Base-by-base conservation (phyloP, 2,329 filamentous ascomycete genomes). In the Fusarium foetens region DNA sequence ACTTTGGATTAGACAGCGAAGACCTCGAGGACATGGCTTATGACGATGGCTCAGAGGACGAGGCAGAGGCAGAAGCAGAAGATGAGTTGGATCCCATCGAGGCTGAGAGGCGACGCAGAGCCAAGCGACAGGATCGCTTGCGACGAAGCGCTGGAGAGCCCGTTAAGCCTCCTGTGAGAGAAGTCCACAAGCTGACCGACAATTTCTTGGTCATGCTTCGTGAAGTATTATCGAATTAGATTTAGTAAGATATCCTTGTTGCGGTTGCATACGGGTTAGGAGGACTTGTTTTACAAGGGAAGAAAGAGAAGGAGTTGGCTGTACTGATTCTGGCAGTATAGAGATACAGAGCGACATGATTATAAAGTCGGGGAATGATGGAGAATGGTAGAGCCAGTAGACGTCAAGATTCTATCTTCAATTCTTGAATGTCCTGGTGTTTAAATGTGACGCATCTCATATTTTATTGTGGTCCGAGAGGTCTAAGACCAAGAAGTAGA, bases 1-100 rank as follows among this genome's bases (percentile, higher is more conserved):
- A 99, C 82, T 99, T 99, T 83, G 96, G 96, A 1, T 84, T 99
- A 25, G 91, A 98, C 79, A 89, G 93, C 77, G 91, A 93, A 78
- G 96, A 98, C 79, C 84, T 98, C 19, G 90, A 95, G 79, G 95
- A 97, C 70, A 91, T 98, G 81, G 90, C 90, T 48, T 94, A 96
- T 75, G 93, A 93, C 6, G 93, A 95, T 62, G 89, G 90, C 13
- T 85, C 84, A 12, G 86, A 91, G 17, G 88, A 89, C 10, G 89
- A 91, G 65, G 89, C 91, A 35, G 91, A 92, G 57, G 90, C 92
- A n/a, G 91, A 92, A 62, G 89, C 87, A 17, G 91, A 93, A 58
- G 94, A 97, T 63, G 91, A 95, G 65, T 82, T 93, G 68, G 95
- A 98, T 78, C 94, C 95, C 3, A 97, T 99, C 72, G 91, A 91